phyloP scores from a whole-genome alignment of 495 filamentous ascomycete species.

The Aspergillus conjunctus region DNA sequence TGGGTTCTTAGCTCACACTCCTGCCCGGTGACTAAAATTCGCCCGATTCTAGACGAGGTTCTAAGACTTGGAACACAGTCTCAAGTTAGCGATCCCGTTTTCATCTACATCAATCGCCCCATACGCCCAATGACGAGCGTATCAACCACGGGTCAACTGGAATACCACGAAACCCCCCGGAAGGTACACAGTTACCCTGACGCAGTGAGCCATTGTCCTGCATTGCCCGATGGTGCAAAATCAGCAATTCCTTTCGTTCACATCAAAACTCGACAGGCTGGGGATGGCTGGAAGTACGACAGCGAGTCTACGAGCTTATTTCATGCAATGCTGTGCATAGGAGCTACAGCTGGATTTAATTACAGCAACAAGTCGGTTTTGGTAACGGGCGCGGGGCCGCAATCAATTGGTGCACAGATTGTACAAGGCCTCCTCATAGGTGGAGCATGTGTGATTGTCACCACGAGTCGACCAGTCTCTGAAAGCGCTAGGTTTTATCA shows the following conservation, averaged over 20 bases:
- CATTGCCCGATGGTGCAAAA: constrained; percentile 14
- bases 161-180: constrained; percentile 62
- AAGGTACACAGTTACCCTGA: constrained; percentile 24
- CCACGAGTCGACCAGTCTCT: constrained; percentile 89
- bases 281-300: constrained; percentile 98
- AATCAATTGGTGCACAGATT: constrained; percentile 96
- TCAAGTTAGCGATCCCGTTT: constrained; percentile 19
- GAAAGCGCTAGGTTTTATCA: constrained; percentile 98
- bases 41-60: constrained; percentile 16
- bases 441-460: constrained; percentile 92
- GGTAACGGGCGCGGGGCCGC: constrained; percentile 96
- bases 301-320: constrained; percentile 52
- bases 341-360: constrained; percentile 19
- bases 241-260: constrained; percentile 93
- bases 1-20: too few species aligned
- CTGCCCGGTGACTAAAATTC: neutral
- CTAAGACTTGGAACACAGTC: constrained; percentile 6
- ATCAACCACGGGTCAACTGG: constrained; percentile 14
- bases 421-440: constrained; percentile 94
- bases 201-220: constrained; percentile 7
- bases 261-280: constrained; percentile 63
- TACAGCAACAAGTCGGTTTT: constrained; percentile 80
- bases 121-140: constrained; percentile 23
- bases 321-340: constrained; percentile 16
- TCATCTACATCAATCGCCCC: constrained; percentile 18